Conservation (phyloP, 108 stramenopile genomes). For the Cyclostephanos invisitatus region DNA sequence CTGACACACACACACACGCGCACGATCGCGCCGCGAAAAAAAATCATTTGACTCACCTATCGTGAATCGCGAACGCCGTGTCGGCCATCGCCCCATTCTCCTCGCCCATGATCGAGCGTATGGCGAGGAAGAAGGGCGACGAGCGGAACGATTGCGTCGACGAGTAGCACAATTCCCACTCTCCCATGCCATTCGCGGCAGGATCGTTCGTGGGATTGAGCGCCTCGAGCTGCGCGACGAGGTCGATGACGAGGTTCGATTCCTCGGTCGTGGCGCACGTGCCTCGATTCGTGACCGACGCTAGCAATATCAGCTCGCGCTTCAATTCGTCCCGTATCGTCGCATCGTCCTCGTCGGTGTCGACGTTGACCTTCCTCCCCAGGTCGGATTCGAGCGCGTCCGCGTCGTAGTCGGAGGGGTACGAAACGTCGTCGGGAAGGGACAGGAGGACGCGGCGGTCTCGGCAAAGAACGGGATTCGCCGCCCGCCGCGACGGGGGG, state of each 20-base stretch:
- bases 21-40: too few species aligned
- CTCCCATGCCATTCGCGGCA: constrained; percentile 68
- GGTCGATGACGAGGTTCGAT: constrained; percentile 67
- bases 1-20: background rate
- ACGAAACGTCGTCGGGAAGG: constrained; percentile 44
- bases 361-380: constrained; percentile 58
- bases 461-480: background rate
- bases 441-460: constrained; percentile 23
- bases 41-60: constrained; percentile 16
- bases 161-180: constrained; percentile 79
- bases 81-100: constrained; percentile 66
- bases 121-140: constrained; percentile 79
- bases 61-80: constrained; percentile 77
- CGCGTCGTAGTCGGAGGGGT: constrained; percentile 53
- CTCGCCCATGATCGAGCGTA: constrained; percentile 63
- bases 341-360: constrained; percentile 73
- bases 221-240: constrained; percentile 80
- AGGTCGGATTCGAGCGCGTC: constrained; percentile 39
- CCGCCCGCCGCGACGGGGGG: background rate
- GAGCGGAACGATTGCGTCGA: constrained; percentile 85
- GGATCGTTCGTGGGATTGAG: constrained; percentile 81
- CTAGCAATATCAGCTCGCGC: constrained; percentile 74
- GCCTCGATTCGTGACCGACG: constrained; percentile 80
- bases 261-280: constrained; percentile 70
- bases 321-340: constrained; percentile 77